phyloP scores from a whole-genome alignment of 139 green algal species.

The Volvox africanus region DNA sequence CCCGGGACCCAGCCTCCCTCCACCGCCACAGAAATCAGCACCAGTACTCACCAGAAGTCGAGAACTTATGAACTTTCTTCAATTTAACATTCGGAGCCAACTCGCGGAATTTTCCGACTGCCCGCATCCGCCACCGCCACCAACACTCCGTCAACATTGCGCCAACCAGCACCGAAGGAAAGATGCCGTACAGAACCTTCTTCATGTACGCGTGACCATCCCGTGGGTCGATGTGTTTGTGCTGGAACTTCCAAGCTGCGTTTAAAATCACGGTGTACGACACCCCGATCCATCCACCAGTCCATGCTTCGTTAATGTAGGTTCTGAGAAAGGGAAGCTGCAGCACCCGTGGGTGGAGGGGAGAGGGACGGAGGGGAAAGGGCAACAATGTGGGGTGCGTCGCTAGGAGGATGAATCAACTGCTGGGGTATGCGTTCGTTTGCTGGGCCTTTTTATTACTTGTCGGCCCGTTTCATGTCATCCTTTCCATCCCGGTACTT shows the following conservation, averaged over 20 bases:
- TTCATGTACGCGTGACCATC: neutral
- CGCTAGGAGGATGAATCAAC: neutral
- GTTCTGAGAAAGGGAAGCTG: conserved; percentile 27
- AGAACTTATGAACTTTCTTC: conserved; percentile 38
- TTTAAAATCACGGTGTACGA: neutral
- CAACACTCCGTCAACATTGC: neutral
- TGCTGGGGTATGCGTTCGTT: neutral
- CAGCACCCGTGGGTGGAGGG: too few relatives aligned
- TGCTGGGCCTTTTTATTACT: neutral
- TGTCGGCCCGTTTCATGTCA: neutral
- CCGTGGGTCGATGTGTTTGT: neutral
- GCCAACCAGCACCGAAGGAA: conserved; percentile 10
- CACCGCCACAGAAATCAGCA: too few relatives aligned
- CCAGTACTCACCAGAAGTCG: neutral
- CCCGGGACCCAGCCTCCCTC: neutral
- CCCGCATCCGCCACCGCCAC: neutral
- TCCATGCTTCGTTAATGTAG: conserved; percentile 5
- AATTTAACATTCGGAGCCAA: conserved; percentile 11
- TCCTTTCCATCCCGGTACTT: neutral
- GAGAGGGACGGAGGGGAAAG: neutral
- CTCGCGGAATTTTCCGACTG: conserved; percentile 1
- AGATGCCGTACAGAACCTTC: conserved; percentile 51
- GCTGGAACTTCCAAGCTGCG: neutral
- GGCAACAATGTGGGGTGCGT: neutral
- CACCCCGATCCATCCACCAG: conserved; percentile 21